Evolutionary conservation across 1,139 yeast genomes (phyloP).

Genomic region (Trichomonascaceae sp.): DNA sequence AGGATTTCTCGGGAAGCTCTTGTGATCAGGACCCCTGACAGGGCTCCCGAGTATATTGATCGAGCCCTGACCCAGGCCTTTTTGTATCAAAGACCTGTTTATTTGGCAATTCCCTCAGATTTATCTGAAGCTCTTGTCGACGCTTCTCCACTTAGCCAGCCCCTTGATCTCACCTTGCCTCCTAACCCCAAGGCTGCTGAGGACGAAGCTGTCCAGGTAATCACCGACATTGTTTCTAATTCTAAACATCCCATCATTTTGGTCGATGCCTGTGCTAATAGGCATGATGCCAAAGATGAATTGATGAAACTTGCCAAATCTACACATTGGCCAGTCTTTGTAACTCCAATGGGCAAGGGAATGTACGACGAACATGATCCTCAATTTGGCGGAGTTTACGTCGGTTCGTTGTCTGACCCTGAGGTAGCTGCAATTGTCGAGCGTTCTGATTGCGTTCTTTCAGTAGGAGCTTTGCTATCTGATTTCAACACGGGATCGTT

Average conservation of each 20-base stretch:
- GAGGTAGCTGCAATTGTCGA: conserved; percentile 74
- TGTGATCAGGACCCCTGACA: conserved; percentile 51
- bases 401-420: conserved; percentile 72
- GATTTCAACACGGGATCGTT: conserved; percentile 90
- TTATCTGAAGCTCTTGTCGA: conserved; percentile 62
- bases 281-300: conserved; percentile 64
- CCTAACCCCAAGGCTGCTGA: conserved; percentile 68
- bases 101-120: conserved; percentile 78
- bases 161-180: conserved; percentile 56
- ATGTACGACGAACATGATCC: conserved; percentile 67
- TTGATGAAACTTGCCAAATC: conserved; percentile 55
- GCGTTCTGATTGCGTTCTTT: conserved; percentile 65
- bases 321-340: conserved; percentile 78
- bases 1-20: conserved; percentile 63
- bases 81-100: conserved; percentile 73
- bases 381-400: conserved; percentile 81
- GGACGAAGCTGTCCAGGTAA: conserved; percentile 58
- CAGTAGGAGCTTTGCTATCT: conserved; percentile 77
- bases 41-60: conserved; percentile 68
- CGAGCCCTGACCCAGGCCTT: conserved; percentile 68
- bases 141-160: conserved; percentile 49
- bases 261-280: conserved; percentile 82
- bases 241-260: conserved; percentile 68
- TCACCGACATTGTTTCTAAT: conserved; percentile 45
- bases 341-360: conserved; percentile 90